phyloP scores from a whole-genome alignment of 2,329 filamentous ascomycete genomes.

The Ascochyta lentis region DNA sequence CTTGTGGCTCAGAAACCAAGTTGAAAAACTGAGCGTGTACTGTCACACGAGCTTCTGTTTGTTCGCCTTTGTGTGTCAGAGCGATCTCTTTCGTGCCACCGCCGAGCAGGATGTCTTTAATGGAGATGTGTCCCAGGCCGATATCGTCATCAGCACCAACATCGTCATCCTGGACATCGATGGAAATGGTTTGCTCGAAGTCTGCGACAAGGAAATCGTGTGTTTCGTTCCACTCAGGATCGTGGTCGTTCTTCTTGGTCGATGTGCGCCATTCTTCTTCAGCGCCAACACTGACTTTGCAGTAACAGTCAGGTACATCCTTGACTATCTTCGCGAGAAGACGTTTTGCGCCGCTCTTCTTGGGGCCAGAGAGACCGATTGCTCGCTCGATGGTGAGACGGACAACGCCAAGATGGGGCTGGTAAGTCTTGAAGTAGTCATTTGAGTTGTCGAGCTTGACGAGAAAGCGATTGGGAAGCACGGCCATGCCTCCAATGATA shows the following conservation, averaged over 20 bases:
- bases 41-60: constrained; percentile 45
- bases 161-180: constrained; percentile 56
- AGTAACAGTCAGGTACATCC: constrained; percentile 58
- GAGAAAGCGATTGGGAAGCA: constrained; percentile 59
- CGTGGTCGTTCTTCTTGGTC: constrained; percentile 51
- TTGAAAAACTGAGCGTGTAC: constrained; percentile 53
- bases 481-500: constrained; percentile 55
- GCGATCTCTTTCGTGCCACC: constrained; percentile 53
- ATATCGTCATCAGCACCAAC: constrained; percentile 54
- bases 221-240: constrained; percentile 58
- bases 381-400: constrained; percentile 55
- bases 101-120: constrained; percentile 52
- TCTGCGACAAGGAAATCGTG: constrained; percentile 58
- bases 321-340: constrained; percentile 54
- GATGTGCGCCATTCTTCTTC: constrained; percentile 55
- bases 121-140: constrained; percentile 51
- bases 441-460: constrained; percentile 56
- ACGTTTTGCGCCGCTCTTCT: constrained; percentile 50
- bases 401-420: constrained; percentile 52
- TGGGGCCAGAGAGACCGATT: constrained; percentile 47
- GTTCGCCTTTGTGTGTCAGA: constrained; percentile 49
- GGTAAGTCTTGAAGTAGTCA: constrained; percentile 59
- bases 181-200: constrained; percentile 52
- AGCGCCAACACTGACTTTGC: constrained; percentile 53
- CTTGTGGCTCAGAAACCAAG: constrained; percentile 48